Conservation (phyloP, 2,329 filamentous ascomycete species). For the Cryphonectria nitschkei region DNA sequence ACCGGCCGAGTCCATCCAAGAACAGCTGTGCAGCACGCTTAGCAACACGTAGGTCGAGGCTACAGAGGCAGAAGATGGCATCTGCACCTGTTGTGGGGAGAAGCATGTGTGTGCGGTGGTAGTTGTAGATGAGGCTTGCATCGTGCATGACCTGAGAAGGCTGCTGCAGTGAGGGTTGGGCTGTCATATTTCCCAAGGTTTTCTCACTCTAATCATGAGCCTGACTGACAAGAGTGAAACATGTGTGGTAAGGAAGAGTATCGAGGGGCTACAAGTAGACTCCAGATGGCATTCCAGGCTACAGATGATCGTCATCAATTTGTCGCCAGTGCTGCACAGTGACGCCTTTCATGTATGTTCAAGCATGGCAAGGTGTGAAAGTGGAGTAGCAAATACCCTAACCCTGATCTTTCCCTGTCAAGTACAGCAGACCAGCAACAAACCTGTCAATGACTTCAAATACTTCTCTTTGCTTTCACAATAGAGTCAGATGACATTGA, state of each 20-base stretch:
- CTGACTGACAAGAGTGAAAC: not conserved
- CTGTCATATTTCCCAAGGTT: not conserved
- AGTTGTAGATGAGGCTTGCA: conserved; percentile 46
- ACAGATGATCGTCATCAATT: no score
- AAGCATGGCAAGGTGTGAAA: not conserved
- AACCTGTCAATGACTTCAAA: not conserved
- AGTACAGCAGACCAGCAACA: not conserved
- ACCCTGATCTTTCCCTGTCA: not conserved
- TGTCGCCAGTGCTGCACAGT: no score
- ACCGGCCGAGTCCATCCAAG: conserved; percentile 43
- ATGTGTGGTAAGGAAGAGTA: not conserved
- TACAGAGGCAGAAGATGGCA: conserved; percentile 52
- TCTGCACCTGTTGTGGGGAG: conserved; percentile 38
- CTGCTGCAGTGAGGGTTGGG: not conserved
- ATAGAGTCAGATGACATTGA: not conserved
- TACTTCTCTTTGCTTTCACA: not conserved
- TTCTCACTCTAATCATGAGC: not conserved
- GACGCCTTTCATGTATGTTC: no score
- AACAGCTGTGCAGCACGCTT: conserved; percentile 46
- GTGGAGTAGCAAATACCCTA: not conserved
- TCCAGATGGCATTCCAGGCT: no score
- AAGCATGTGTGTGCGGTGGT: conserved; percentile 46
- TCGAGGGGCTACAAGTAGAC: no score
- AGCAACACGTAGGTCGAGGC: conserved; percentile 50
- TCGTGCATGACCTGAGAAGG: conserved; percentile 32